Percentiles rank a stretch among this genome's conserved stretches.
phyloP scores from a whole-genome alignment of 768 basidiomycete genomes.

The Asterophora parasitica region DNA sequence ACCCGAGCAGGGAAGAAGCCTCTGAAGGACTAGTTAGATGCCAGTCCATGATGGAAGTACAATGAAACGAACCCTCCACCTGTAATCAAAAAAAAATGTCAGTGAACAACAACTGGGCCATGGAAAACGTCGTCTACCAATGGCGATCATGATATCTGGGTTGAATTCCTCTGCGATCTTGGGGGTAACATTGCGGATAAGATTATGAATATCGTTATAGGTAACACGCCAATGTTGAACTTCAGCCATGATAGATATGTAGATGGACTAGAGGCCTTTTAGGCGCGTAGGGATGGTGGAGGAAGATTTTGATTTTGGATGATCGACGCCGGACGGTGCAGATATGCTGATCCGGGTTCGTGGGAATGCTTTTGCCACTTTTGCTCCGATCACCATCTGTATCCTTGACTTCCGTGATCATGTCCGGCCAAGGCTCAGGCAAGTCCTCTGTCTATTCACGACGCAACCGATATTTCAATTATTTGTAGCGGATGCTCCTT shows the following conservation, averaged over 20 bases:
- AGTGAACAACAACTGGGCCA: neutral
- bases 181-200: conserved; percentile 63
- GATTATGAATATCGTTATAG: conserved; percentile 91
- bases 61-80: conserved; percentile 71
- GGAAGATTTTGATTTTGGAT: neutral
- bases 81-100: conserved; percentile 24
- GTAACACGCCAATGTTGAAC: conserved; percentile 67
- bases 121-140: conserved; percentile 40
- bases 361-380: conserved; percentile 1
- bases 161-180: conserved; percentile 75
- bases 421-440: conserved; percentile 25
- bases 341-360: conserved; percentile 7
- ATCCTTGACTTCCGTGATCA: neutral
- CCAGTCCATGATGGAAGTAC: conserved; percentile 13
- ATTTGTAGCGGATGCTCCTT: conserved; percentile 25
- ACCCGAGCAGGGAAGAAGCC: conserved; percentile 97
- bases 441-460: conserved; percentile 3
- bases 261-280: too few species aligned
- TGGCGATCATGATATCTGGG: conserved; percentile 83
- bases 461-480: neutral
- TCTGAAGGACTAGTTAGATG: conserved; percentile 32
- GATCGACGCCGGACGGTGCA: conserved; percentile 4
- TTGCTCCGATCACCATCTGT: neutral
- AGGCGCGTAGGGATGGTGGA: too few species aligned
- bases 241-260: conserved; percentile 12